A percentile compares a stretch with the other conserved stretches of the same genome.
Evolutionary conservation across 306 rosid species (phyloP).

Genomic region (Styphnolobium japonicum): DNA sequence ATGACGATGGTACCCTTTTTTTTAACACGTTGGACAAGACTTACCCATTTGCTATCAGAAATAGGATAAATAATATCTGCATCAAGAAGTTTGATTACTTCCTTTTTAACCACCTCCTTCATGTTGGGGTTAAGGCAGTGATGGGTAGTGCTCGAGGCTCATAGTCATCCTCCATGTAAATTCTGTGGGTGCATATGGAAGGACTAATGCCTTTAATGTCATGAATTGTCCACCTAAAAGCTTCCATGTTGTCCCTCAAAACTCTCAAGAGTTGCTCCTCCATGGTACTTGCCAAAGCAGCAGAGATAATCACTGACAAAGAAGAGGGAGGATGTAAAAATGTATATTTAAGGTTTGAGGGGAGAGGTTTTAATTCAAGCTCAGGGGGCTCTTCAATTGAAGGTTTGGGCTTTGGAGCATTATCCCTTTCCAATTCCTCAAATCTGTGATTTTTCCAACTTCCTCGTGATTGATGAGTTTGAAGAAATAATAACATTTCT

Average conservation of each 20-base stretch:
- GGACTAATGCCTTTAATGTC: not conserved
- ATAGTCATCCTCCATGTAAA: not conserved
- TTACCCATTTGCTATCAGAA: not conserved
- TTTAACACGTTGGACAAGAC: not conserved
- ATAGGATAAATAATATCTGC: no score
- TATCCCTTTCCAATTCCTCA: not conserved
- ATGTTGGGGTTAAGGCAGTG: not conserved
- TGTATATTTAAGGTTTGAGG: not conserved
- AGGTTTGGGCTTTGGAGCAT: not conserved
- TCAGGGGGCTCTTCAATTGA: not conserved
- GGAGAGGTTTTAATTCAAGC: not conserved
- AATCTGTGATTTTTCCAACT: not conserved
- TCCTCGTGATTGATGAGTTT: no score
- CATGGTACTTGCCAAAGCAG: not conserved
- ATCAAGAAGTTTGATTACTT: no score
- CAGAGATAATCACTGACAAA: not conserved
- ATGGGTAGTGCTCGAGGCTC: not conserved
- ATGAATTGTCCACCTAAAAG: not conserved
- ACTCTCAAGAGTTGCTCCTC: not conserved
- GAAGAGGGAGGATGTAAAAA: not conserved
- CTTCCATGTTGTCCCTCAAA: not conserved
- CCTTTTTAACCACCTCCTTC: not conserved
- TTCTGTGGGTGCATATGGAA: not conserved
- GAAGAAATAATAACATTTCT: no score
- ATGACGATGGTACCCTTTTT: not conserved